Base-by-base conservation (phyloP, 176 grass and related monocot genomes). In the Avena insularis region DNA sequence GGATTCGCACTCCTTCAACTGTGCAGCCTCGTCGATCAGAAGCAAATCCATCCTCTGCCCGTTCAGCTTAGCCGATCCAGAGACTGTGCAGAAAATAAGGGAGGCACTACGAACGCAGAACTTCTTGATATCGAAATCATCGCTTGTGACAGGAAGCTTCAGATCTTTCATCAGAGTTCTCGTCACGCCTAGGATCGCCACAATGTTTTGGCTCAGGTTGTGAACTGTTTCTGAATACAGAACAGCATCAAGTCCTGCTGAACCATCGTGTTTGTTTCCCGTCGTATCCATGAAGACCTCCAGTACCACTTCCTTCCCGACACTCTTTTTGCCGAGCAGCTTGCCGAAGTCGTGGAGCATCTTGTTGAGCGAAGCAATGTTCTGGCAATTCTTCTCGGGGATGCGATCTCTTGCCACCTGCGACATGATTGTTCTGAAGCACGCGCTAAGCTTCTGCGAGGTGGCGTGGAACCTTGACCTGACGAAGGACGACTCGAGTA, bases 1-100 rank as follows among this genome's bases (percentile, higher is more conserved):
- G 19, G 92, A 92, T 27, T 97, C 95, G 1, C 95, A 97, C 13
- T 97, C 95, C 68, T 91, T 97, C 13, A 94, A 33, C 71, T 97
- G 90, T 0, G 85, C 92, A 33, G 95, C 95, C 69, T 97, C 95
- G 14, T 97, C 95, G 49, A 97, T 83, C 3, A 97, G 79, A 4
- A 97, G 86, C 84, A 94, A 7, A 20, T 97, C 69, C 62, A 83
- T 74, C 10, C 86, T 75, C 49, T 89, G 48, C 5, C 14, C 12
- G 13, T 58, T 12, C 29, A 94, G 47, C 55, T 89, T 97, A 0
- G 82, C 79, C 17, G 92, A 94, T 16, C 90, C 90, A 15, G 88
- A 94, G 0, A 91, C 88, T 1, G 88, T 94, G 75, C 88, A 97
- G 85, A 94, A 92, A 63, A 97, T 10, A 6, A 92, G 43, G 19